These are phyloP conservation scores for Parascedosporium putredinis DNA, from an alignment of 2,329 filamentous ascomycete species.

Conservation along the genomic window DNA sequence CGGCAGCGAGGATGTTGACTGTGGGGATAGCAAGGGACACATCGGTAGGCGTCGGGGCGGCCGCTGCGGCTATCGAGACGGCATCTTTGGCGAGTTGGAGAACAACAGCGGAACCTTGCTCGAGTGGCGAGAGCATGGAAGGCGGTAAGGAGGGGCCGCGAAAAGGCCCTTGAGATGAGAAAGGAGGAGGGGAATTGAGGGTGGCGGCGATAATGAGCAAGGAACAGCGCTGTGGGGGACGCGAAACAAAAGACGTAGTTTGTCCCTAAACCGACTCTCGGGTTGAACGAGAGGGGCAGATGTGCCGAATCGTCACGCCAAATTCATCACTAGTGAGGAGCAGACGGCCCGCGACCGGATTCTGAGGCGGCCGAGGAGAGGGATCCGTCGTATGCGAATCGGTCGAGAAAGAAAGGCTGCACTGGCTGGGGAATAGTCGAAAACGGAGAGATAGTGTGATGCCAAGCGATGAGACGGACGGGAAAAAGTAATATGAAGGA, in stretches of 20 bases:
- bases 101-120: constrained; percentile 6
- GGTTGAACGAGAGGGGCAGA: constrained; percentile 4
- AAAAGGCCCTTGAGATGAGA: background rate
- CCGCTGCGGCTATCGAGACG: background rate
- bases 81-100: constrained; percentile 8
- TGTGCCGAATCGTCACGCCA: background rate
- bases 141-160: background rate
- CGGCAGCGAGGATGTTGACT: constrained; percentile 19
- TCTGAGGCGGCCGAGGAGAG: background rate
- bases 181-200: background rate
- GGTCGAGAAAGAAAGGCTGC: too few relatives aligned
- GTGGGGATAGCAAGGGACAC: constrained; percentile 10
- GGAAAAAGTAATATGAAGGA: background rate
- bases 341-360: background rate
- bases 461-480: background rate
- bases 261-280: constrained; percentile 3
- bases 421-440: background rate
- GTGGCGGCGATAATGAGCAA: background rate
- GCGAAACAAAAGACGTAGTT: background rate
- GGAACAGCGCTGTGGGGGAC: too few relatives aligned
- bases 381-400: too few relatives aligned
- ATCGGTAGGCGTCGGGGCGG: constrained; percentile 10
- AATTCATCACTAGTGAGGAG: constrained; percentile 2
- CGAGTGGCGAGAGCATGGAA: constrained; percentile 7
- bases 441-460: background rate